Base-by-base conservation (phyloP, 2,329 filamentous ascomycete species). In the Sclerotinia borealis region DNA sequence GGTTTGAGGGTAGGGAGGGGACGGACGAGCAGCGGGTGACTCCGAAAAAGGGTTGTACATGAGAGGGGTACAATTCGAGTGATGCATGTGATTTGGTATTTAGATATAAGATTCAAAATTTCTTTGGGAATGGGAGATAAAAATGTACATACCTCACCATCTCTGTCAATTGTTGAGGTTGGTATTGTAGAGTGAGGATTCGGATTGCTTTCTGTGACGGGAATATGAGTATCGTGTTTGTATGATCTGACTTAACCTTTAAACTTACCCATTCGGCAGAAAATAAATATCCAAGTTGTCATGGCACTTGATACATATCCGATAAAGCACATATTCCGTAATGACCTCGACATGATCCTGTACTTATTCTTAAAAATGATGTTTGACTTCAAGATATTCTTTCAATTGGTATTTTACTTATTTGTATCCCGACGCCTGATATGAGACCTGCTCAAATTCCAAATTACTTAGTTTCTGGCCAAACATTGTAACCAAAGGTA, bases 401-500 rank as follows among this genome's bases (percentile, higher is more conserved):
- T 25, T 45, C 39, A 45, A 25, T 45, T 43, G 54, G 29, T 45
- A 58, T 45, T 45, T 25, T 25, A 17, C 10, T 31, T 43, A 41
- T 22, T 25, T 25, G 4, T 34, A 25, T 36, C 39, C 39, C 9
- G 29, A 58, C 54, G 27, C 43, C 41, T 37, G 6, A 49, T 36
- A 13, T 59, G 31, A 59, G 56, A 37, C 56, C 56, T 27, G 56
- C 56, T 59, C 56, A 59, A 27, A 37, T 5, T 19, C 43, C 37
- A 13, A 50, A 58, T 45, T 61, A 67, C 25, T 50, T 58, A 78
- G 87, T 84, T 71, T 86, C 83, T 0, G 85, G 80, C 85, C 85
- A 88, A 56, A 91, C 83, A 70, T 91, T 80, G 73, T 89, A 90
- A 8, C 89, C 89, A 75, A 91, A 91, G 1, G 86, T 90, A 68